Evolutionary conservation across 192 early-diverging fungal species (phyloP), one percentile per base, ranked within the genome.

Genomic region (Coemansia sp.): DNA sequence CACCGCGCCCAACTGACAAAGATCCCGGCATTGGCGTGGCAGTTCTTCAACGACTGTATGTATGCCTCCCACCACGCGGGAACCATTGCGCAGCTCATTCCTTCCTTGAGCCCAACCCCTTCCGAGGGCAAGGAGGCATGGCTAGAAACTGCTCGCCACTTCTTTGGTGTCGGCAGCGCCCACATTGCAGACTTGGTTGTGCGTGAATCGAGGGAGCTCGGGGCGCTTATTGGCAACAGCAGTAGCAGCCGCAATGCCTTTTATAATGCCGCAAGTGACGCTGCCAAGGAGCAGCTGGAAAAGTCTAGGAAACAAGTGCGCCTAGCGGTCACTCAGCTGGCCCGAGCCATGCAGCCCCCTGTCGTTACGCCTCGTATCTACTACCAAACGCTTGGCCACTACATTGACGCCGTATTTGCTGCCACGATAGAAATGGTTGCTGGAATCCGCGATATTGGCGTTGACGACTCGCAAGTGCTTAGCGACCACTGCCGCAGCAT

Each of bases 1-100:
- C 77, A 79, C 20, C 57, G 62, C 10, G 34, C 68, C 8, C 63
- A 74, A 64, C 65, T 79, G 7, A 56, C 48, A 16, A 66, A 36
- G 25, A 57, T 70, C 0, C 77, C 77, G 1, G 67, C 72, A 43
- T 59, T 80, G 16, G 72, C 68, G 13, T 80, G 72, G 69, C 77
- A 71, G 62, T 72, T 71, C 45, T 56, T 61, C 65, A 75, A 71
- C 59, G 77, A 75, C 77, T 74, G 72, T 43, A 36, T 80, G 65
- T 80, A 80, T 37, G 68, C 62, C n/a, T 68, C 77, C 3, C 72
- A 80, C 68, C 77, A 79, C 45, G 56, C 61, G 1, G 61, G 62
- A 8, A 38, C 65, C 26, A 41, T 74, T 0, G 64, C 47, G 0
- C 28, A 13, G 10, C 64, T 62, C 20, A 25, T 38, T 16, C 12